Conservation (phyloP, 2,329 filamentous ascomycete species). For the Calycina herbarum region DNA sequence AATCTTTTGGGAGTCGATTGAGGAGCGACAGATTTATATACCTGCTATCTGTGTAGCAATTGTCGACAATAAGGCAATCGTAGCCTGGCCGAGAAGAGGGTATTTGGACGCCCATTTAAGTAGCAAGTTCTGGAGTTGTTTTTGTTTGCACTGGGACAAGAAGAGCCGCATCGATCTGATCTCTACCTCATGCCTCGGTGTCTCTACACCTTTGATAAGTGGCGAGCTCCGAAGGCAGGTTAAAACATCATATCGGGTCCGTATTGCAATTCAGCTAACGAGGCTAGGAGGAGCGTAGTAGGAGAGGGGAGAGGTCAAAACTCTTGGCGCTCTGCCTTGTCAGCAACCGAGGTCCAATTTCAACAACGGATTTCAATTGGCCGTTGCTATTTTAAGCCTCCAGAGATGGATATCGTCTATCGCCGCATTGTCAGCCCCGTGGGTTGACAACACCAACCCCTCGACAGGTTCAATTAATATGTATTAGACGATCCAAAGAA, state of each 20-base stretch:
- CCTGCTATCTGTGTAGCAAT: not conserved
- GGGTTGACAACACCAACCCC: not conserved
- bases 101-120: not conserved
- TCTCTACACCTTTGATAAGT: too few species aligned
- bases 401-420: too few species aligned
- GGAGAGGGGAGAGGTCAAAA: not conserved
- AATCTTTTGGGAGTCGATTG: not conserved
- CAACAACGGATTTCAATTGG: not conserved
- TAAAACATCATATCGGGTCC: too few species aligned
- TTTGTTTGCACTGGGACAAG: not conserved
- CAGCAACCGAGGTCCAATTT: not conserved
- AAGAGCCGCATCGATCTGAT: too few species aligned
- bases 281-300: not conserved
- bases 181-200: too few species aligned
- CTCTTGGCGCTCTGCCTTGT: not conserved
- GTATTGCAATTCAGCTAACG: too few species aligned
- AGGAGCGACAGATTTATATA: not conserved
- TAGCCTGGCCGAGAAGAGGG: not conserved
- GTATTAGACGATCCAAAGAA: not conserved
- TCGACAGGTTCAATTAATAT: not conserved
- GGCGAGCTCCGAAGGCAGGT: too few species aligned
- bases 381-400: not conserved
- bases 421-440: not conserved
- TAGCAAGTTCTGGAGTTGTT: not conserved
- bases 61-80: not conserved